phyloP scores from a whole-genome alignment of 306 rosid species.

The Alnus rubra region DNA sequence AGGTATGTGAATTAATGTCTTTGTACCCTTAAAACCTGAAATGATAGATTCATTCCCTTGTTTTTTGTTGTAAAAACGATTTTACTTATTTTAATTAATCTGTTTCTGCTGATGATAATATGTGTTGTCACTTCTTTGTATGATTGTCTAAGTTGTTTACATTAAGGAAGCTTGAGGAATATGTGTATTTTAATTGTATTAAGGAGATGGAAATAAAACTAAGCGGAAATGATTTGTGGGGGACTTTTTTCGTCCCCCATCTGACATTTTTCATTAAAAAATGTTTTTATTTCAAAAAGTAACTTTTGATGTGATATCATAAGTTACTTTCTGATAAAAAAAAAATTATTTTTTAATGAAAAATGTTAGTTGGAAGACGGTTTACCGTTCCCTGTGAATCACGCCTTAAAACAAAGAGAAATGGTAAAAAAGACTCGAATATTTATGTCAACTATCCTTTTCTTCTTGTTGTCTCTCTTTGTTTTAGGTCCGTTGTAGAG shows the following conservation, averaged over 20 bases:
- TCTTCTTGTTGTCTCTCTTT: too few species aligned
- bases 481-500: too few species aligned
- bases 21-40: conserved; percentile 33
- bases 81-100: background rate
- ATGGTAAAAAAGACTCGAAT: background rate
- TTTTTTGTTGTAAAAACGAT: background rate
- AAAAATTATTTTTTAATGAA: too few species aligned
- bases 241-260: too few species aligned
- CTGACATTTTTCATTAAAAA: too few species aligned
- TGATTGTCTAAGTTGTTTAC: background rate
- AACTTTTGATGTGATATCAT: too few species aligned
- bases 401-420: background rate
- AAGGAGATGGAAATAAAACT: background rate
- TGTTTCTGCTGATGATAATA: background rate
- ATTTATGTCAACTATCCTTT: background rate
- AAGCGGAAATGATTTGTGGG: too few species aligned
- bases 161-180: background rate
- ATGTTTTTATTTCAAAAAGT: too few species aligned
- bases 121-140: background rate
- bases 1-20: conserved; percentile 38
- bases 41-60: conserved; percentile 42
- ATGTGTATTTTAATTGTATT: background rate
- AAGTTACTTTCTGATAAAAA: too few species aligned
- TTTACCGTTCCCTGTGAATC: too few species aligned
- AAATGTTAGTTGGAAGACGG: too few species aligned